Percentiles rank a stretch among this genome's conserved stretches.
phyloP scores from a whole-genome alignment of 2,329 filamentous ascomycete species.

The Arthrobotrys conoides region DNA sequence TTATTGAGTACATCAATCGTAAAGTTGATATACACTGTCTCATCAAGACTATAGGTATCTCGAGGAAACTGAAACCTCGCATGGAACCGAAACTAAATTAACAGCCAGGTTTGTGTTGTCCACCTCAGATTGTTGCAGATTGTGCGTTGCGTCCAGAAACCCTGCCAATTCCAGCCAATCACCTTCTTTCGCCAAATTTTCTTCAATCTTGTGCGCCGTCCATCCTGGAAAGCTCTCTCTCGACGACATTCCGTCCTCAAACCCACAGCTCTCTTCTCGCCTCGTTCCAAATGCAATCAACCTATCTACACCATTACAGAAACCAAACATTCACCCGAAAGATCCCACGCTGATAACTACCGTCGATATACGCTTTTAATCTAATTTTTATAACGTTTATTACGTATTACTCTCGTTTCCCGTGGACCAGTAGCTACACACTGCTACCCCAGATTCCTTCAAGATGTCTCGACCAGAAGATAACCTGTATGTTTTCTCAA shows the following conservation, averaged over 20 bases:
- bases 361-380: not conserved
- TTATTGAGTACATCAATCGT: not conserved
- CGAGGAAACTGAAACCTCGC: too few species aligned
- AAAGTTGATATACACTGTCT: too few species aligned
- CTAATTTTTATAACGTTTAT: not conserved
- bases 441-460: slow-evolving; percentile 64
- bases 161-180: slow-evolving; percentile 36
- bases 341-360: slow-evolving; percentile 45
- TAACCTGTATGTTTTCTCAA: slow-evolving; percentile 76
- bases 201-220: slow-evolving; percentile 37
- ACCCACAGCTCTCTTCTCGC: slow-evolving; percentile 13
- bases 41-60: too few species aligned
- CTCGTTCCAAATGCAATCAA: slow-evolving; percentile 48
- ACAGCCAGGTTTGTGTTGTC: not conserved
- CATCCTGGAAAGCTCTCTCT: slow-evolving; percentile 26
- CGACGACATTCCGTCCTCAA: slow-evolving; percentile 36
- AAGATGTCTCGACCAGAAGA: slow-evolving; percentile 98
- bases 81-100: too few species aligned
- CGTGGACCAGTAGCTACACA: slow-evolving; percentile 31
- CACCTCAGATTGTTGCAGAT: slow-evolving; percentile 32
- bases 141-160: slow-evolving; percentile 27
- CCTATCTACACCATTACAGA: slow-evolving; percentile 24
- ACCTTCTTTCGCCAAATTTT: slow-evolving; percentile 56
- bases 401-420: not conserved
- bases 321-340: slow-evolving; percentile 55